phyloP scores from a whole-genome alignment of 2,329 filamentous ascomycete genomes.

The Venturia oleaginea region DNA sequence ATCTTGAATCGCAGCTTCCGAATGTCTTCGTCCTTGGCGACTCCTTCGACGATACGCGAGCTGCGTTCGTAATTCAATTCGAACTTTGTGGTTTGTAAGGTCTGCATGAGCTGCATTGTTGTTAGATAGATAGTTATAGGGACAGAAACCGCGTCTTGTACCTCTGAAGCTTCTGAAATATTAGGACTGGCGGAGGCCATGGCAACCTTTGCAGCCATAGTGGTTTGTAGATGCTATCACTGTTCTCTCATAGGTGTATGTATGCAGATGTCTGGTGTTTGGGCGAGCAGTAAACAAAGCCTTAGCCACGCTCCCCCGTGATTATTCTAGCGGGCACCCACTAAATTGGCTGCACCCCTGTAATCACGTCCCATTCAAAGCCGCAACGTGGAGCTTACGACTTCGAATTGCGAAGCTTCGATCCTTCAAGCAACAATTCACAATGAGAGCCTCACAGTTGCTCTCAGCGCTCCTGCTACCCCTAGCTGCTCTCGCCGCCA shows the following conservation, averaged over 20 bases:
- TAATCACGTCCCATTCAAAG: not conserved
- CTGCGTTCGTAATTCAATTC: slow-evolving; percentile 63
- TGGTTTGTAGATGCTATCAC: not conserved
- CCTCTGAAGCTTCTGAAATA: slow-evolving; percentile 5
- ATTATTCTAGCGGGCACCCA: not conserved
- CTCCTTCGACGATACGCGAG: slow-evolving; percentile 54
- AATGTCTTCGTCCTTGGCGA: slow-evolving; percentile 66
- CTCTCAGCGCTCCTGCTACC: slow-evolving; percentile 56
- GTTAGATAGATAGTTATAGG: not conserved
- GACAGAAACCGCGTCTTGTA: not conserved
- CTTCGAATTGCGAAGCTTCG: no score
- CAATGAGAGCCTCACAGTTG: slow-evolving; percentile 58
- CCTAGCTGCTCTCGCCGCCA: slow-evolving; percentile 52
- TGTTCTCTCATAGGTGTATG: not conserved
- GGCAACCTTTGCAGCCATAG: slow-evolving; percentile 1
- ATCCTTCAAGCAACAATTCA: slow-evolving; percentile 23
- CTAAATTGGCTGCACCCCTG: not conserved
- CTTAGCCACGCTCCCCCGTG: not conserved
- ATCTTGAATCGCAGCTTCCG: slow-evolving; percentile 61
- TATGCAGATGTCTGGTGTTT: slow-evolving; percentile 1
- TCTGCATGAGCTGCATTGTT: slow-evolving; percentile 36
- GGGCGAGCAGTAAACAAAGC: not conserved
- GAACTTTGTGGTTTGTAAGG: slow-evolving; percentile 45
- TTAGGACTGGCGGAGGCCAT: not conserved
- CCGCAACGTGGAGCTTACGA: not conserved